Evolutionary conservation across 345 rosid species (phyloP).

Genomic region (Lepidium didymum): DNA sequence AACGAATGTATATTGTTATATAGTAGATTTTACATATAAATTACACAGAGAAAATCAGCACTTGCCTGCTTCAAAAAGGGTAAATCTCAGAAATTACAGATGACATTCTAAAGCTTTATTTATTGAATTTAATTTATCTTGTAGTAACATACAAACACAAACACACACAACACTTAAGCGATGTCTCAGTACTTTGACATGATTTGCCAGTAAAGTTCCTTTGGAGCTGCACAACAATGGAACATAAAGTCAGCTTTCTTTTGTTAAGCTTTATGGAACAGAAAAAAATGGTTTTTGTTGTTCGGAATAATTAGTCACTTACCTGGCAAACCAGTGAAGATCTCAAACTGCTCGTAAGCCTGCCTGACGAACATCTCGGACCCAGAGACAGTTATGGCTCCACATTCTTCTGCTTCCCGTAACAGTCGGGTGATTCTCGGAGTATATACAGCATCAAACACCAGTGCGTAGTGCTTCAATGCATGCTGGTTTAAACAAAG

Average conservation of each 20-base stretch:
- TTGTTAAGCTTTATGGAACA: not conserved
- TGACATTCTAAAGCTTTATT: conserved; percentile 9
- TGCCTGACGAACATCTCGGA: conserved; percentile 92
- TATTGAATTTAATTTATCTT: not conserved
- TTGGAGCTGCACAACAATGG: conserved; percentile 55
- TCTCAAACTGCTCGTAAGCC: conserved; percentile 80
- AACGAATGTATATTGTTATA: no score
- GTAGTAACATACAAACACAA: not conserved
- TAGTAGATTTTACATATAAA: not conserved
- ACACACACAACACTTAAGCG: not conserved
- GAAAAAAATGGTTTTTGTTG: not conserved
- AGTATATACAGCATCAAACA: conserved; percentile 84
- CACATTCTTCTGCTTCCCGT: conserved; percentile 76
- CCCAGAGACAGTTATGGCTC: conserved; percentile 66
- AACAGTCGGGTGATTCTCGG: conserved; percentile 78
- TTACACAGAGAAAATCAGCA: not conserved
- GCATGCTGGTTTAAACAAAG: conserved; percentile 40
- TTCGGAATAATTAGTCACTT: not conserved
- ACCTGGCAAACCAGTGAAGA: conserved; percentile 78
- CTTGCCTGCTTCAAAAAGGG: not conserved
- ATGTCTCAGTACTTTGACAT: conserved; percentile 51
- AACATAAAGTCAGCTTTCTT: not conserved
- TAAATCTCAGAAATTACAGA: not conserved
- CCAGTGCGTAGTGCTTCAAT: conserved; percentile 61
- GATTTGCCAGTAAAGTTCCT: conserved; percentile 55